Conservation (phyloP, 148 eudicot species). For the Diospyros lotus region DNA sequence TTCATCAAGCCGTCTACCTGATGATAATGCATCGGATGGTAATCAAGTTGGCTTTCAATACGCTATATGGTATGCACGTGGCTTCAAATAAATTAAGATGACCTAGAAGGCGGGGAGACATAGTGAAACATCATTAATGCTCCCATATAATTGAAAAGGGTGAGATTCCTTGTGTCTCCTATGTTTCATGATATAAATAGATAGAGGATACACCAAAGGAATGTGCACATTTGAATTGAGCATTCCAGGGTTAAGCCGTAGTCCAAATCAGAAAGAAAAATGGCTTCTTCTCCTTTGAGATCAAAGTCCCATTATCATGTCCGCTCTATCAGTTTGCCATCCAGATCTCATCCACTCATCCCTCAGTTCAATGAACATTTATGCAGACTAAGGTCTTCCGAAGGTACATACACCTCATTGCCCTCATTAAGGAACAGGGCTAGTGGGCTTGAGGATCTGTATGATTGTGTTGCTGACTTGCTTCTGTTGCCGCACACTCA, state of each 20-base stretch:
- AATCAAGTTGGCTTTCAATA: too few relatives aligned
- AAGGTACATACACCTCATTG: constrained; percentile 32
- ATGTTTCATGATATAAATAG: neutral
- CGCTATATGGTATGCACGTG: constrained; percentile 1
- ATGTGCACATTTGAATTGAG: neutral
- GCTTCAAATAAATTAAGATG: neutral
- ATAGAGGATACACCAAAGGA: neutral
- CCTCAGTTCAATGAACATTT: constrained; percentile 30
- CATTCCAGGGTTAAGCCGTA: neutral
- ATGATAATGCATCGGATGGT: too few relatives aligned
- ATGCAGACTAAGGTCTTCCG: constrained; percentile 29
- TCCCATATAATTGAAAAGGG: neutral
- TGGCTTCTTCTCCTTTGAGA: constrained; percentile 22
- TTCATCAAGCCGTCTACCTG: too few relatives aligned
- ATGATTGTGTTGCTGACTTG: constrained; percentile 18
- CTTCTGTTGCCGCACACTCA: constrained; percentile 19
- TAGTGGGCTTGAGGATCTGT: constrained; percentile 26
- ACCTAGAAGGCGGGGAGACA: constrained; percentile 2
- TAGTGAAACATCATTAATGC: neutral
- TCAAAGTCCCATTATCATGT: constrained; percentile 14
- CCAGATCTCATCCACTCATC: constrained; percentile 19
- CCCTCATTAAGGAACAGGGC: constrained; percentile 29
- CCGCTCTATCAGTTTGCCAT: constrained; percentile 34
- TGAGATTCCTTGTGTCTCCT: constrained; percentile 6
- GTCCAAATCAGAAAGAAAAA: neutral